Evolutionary conservation across 805 yeast species (phyloP).

Genomic region (Citeromyces nyonsensis): DNA sequence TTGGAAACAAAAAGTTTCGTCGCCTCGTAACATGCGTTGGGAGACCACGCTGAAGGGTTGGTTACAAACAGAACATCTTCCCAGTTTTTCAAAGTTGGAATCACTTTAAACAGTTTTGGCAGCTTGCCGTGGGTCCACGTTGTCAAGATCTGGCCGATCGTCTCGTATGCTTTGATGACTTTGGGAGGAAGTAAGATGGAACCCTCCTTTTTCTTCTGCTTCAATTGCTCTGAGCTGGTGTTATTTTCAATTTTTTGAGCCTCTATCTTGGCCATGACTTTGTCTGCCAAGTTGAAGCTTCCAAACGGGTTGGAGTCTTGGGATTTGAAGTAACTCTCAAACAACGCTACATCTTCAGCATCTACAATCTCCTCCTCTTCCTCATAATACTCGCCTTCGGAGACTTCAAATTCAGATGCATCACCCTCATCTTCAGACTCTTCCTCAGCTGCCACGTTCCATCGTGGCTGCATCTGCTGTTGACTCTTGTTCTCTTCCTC

Average conservation of each 20-base stretch:
- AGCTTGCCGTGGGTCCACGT: constrained; percentile 92
- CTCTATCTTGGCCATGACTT: constrained; percentile 78
- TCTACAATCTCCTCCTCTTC: constrained; percentile 43
- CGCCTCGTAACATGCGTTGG: constrained; percentile 89
- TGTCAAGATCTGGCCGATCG: constrained; percentile 75
- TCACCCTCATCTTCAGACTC: constrained; percentile 13
- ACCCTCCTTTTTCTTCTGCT: constrained; percentile 30
- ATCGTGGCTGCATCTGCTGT: constrained; percentile 7
- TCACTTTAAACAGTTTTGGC: constrained; percentile 91
- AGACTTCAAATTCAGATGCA: constrained; percentile 10
- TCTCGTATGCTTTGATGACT: constrained; percentile 87
- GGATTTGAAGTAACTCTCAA: constrained; percentile 54
- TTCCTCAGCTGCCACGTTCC: constrained; percentile 17
- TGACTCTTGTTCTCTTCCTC: constrained; percentile 34
- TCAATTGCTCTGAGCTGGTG: constrained; percentile 12
- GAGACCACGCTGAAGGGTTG: constrained; percentile 87
- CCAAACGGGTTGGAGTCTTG: constrained; percentile 15
- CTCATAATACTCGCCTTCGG: constrained; percentile 20
- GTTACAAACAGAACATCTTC: constrained; percentile 88
- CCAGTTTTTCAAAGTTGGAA: constrained; percentile 91
- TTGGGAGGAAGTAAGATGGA: constrained; percentile 88
- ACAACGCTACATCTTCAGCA: constrained; percentile 72
- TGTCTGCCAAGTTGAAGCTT: constrained; percentile 72
- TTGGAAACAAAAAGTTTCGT: constrained; percentile 88
- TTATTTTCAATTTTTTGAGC: constrained; percentile 24